Evolutionary conservation across 75 land plant genomes (phyloP), one percentile per base, ranked within the genome.

Genomic region (Pinus tabuliformis): DNA sequence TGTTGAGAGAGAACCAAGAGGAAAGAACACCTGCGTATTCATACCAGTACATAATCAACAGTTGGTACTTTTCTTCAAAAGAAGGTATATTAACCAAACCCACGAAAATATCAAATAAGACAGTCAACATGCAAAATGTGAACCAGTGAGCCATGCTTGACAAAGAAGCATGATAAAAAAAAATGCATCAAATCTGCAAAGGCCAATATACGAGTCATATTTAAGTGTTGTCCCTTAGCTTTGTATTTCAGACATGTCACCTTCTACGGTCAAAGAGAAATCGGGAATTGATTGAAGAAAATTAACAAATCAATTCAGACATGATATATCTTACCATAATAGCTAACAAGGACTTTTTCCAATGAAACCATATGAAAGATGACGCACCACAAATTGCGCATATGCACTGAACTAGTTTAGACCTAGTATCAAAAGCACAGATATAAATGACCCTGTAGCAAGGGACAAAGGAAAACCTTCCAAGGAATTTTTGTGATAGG

Each of bases 21-120:
- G 98, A 79, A 88, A 91, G 86, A 91, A 89, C n/a, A 81, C 61
- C 98, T 95, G 91, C 83, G 5, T 62, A 24, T 24, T 62, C 63
- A n/a, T 22, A 57, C 8, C 58, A 73, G 65, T 73, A 62, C 7
- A 24, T 13, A 21, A 73, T 52, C 4, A 22, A 12, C 75, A 73
- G 65, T 14, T 15, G 1, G 45, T n/a, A 65, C 6, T 0, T 16
- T 64, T 33, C 8, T 64, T 33, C 8, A 6, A 33, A 49, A 11
- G 54, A 49, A 20, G 42, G 17, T 42, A 64, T 45, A 64, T 33
- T 33, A 36, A 36, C 20, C 18, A 33, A 33, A 17, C 36, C 33
- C 28, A 28, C 64, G 26, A 24, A 28, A 64, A 33, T 30, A 15
- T 30, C 17, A 64, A 64, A 20, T 20, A 64, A 49, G 17, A 36